phyloP scores from a whole-genome alignment of 176 grass and related monocot species.

The Microstegium vimineum region DNA sequence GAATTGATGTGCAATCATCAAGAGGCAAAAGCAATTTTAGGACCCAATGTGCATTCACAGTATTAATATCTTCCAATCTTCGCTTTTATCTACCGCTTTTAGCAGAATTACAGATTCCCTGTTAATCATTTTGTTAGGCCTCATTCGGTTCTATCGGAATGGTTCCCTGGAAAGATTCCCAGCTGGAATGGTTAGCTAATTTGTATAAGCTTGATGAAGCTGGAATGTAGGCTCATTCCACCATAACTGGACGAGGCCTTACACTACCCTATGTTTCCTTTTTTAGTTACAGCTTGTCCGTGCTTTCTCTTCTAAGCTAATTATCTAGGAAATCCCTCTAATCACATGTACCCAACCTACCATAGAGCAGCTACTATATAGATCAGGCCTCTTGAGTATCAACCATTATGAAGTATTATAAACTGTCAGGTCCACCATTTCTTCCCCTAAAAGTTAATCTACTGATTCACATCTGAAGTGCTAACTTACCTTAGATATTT shows the following conservation, averaged over 20 bases:
- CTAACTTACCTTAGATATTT: not conserved
- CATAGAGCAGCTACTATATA: not conserved
- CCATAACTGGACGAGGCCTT: no score
- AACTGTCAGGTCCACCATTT: not conserved
- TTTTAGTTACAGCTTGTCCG: no score
- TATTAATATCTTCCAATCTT: not conserved
- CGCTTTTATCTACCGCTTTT: not conserved
- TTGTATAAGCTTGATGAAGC: no score
- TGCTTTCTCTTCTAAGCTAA: not conserved
- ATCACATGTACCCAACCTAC: not conserved
- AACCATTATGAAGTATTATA: not conserved
- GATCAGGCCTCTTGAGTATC: not conserved
- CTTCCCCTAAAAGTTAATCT: not conserved
- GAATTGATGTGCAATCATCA: not conserved
- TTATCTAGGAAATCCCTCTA: not conserved
- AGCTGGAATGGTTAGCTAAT: no score
- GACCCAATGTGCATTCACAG: not conserved
- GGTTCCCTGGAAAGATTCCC: no score
- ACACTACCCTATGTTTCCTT: not conserved
- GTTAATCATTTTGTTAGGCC: constrained; percentile 3
- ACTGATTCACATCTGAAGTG: not conserved
- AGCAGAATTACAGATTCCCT: not conserved
- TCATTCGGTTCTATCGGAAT: no score
- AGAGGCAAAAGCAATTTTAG: not conserved
- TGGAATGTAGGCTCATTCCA: no score